Percentiles rank a stretch among this genome's conserved stretches.
Evolutionary conservation across 306 rosid species (phyloP).

Genomic region (Malus fusca): DNA sequence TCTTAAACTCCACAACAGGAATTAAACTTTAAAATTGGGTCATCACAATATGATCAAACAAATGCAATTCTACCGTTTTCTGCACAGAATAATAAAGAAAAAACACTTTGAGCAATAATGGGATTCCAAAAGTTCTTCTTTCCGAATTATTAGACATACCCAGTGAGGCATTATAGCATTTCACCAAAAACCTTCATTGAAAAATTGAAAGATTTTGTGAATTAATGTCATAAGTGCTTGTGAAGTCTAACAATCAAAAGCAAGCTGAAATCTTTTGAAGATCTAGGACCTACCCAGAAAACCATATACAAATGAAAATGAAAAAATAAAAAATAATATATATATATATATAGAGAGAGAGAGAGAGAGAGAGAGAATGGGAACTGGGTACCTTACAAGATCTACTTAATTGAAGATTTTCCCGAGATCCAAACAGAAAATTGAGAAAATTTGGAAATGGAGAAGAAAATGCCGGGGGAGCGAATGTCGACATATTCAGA

Average conservation of each 20-base stretch:
- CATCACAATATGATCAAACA: not conserved
- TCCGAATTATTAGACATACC: not conserved
- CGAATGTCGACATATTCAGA: too few relatives aligned
- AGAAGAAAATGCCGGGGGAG: not conserved
- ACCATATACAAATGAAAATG: not conserved
- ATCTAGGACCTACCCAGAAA: slow-evolving; percentile 31
- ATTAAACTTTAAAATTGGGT: not conserved
- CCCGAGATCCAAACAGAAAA: slow-evolving; percentile 10
- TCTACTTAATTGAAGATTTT: slow-evolving; percentile 2
- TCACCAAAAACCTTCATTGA: not conserved
- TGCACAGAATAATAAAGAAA: not conserved
- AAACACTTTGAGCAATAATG: not conserved
- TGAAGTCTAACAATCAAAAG: not conserved
- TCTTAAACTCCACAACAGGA: not conserved
- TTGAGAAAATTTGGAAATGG: not conserved
- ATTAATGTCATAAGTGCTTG: not conserved
- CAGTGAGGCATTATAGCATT: not conserved
- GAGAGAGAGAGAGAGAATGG: not conserved
- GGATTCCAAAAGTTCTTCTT: not conserved
- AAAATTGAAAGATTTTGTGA: not conserved
- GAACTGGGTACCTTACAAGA: slow-evolving; percentile 14
- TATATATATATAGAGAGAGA: too few relatives aligned
- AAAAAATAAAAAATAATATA: not conserved
- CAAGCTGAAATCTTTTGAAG: slow-evolving; percentile 18
- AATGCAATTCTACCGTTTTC: not conserved